Evolutionary conservation across 306 rosid genomes (phyloP).

Genomic region (Pyrus betulifolia): DNA sequence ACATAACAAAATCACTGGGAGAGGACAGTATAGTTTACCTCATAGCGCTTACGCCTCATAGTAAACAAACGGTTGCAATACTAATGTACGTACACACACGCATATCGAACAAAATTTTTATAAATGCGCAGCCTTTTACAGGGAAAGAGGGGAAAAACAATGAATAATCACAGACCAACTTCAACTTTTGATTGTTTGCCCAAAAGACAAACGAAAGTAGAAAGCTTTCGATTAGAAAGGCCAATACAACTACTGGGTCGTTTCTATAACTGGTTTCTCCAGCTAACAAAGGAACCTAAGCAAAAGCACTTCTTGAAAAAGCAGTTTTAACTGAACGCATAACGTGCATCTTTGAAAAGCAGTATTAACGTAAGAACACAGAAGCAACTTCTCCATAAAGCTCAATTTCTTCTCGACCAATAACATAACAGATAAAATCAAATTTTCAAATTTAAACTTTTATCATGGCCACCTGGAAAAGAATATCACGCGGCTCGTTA

Average conservation of each 20-base stretch:
- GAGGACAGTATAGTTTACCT: background rate
- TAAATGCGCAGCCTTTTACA: background rate
- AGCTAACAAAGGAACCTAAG: background rate
- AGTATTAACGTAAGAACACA: background rate
- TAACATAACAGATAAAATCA: background rate
- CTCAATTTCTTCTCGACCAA: background rate
- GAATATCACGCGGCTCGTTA: slow-evolving; percentile 49
- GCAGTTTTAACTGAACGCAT: background rate
- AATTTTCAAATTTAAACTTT: background rate
- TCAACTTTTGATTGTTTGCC: background rate
- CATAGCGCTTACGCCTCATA: no score
- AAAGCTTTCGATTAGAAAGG: no score
- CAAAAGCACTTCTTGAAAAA: background rate
- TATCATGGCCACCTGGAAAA: slow-evolving; percentile 36
- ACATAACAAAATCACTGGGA: background rate
- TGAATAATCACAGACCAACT: background rate
- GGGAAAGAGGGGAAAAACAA: background rate
- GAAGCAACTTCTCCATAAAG: background rate
- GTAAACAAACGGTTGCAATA: no score
- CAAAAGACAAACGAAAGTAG: background rate
- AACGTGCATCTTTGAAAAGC: background rate
- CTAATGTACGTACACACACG: no score
- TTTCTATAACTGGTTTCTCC: background rate
- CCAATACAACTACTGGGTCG: background rate
- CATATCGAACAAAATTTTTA: background rate